Conservation (phyloP, 2,329 filamentous ascomycete species). For the Monosporascus sp. region DNA sequence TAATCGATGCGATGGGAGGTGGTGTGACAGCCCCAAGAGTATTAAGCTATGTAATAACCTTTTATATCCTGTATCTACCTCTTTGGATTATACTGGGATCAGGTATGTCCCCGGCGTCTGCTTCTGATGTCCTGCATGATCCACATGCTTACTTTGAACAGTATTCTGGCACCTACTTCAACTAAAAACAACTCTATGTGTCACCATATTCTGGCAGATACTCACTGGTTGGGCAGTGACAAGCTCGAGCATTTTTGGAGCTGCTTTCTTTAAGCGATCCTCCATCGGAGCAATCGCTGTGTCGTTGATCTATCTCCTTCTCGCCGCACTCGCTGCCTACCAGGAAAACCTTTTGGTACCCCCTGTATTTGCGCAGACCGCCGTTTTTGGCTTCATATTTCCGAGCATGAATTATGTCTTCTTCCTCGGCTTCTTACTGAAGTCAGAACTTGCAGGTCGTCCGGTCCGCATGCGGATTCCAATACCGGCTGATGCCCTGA, state of each 20-base stretch:
- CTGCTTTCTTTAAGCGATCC: constrained; percentile 32
- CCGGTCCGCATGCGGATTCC: constrained; percentile 13
- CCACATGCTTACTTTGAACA: constrained; percentile 39
- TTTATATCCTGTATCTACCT: constrained; percentile 60
- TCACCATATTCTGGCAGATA: constrained; percentile 40
- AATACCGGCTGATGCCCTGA: not conserved
- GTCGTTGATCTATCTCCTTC: constrained; percentile 21
- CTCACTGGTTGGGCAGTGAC: constrained; percentile 50
- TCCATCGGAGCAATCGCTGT: constrained; percentile 27
- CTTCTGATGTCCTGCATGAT: constrained; percentile 4
- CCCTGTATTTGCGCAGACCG: constrained; percentile 11
- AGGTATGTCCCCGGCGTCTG: constrained; percentile 32
- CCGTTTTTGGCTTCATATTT: constrained; percentile 22
- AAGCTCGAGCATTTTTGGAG: constrained; percentile 55
- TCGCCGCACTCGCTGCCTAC: constrained; percentile 18
- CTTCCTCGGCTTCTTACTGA: constrained; percentile 21
- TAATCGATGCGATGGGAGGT: constrained; percentile 73
- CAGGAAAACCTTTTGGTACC: constrained; percentile 9
- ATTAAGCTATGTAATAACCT: constrained; percentile 60
- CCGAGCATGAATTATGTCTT: constrained; percentile 29
- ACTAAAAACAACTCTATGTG: constrained; percentile 20
- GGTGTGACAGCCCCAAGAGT: constrained; percentile 56
- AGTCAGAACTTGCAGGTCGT: constrained; percentile 15
- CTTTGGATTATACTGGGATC: constrained; percentile 34
- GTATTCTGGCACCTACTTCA: constrained; percentile 28